Evolutionary conservation across 345 rosid species (phyloP), one percentile per base, ranked within the genome.

Genomic region (Arabis alpina): DNA sequence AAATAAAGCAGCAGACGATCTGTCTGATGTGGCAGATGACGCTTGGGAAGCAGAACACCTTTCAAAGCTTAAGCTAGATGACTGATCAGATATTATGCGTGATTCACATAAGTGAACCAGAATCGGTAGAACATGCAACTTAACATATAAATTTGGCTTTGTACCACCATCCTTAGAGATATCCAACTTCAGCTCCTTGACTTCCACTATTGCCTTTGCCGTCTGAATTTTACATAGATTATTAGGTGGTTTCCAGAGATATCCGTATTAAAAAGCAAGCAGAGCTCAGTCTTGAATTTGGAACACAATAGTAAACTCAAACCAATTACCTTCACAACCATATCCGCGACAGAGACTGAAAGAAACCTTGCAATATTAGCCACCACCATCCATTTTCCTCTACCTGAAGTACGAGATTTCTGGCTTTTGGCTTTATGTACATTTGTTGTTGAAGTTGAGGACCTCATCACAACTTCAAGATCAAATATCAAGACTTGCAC

Each of bases 311-410:
- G 24, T 19, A 10, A 30, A 25, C 11, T 58, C 58, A 64, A 15
- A 62, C 12, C 40, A 77, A 73, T 73, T 81, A 89, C 99, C 96
- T 87, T 89, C 73, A 94, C 67, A 80, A 79, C 86, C 80, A 94
- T 82, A 81, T 94, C 97, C 32, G 91, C 76, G 44, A 94, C 82
- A 54, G 97, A 89, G 74, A 91, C 84, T 14, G 99, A 94, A 78
- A 94, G 77, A 83, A 86, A 94, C 79, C 91, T 86, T 40, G 98
- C 97, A 73, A 83, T 56, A 61, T 86, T 91, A 71, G 99, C 99
- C 54, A 85, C 82, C 77, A 91, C 88, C 90, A 83, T 89, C 96
- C 91, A 94, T 76, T 88, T 91, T 72, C 96, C 99, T 79, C 91
- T 73, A 76, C 99, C 92, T 70, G 88, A 77, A 56, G 63, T 62